Base-by-base conservation (phyloP, 306 rosid genomes). In the Cicer pinnatifidum region DNA sequence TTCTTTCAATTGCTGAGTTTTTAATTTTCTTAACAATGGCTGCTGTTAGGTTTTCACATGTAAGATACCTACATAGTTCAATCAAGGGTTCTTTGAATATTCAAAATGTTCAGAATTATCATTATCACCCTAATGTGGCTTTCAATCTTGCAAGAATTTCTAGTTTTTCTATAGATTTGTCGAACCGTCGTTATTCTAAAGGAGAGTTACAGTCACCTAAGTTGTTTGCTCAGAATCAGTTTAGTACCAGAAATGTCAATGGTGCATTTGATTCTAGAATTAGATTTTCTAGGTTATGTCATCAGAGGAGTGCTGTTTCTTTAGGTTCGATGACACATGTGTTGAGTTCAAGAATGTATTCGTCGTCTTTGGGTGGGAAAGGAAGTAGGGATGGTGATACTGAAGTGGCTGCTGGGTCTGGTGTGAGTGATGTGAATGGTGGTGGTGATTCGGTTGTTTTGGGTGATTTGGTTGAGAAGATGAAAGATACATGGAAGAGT, bases 401-500 rank as follows among this genome's bases (percentile, higher is more conserved):
- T 12, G 86, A 81, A 79, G 85, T 88, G 65, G 47, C 82, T 5
- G 79, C 87, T 23, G 85, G 83, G 57, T 80, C 93, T 75, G 83
- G 86, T 85, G 83, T 58, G 9, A 52, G 83, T 70, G 88, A 69
- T 66, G 61, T 73, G 70, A 88, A 77, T 78, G 57, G 71, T 11
- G 23, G 81, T 61, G 75, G 65, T 52, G 75, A 75, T 69, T 80
- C 85, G 1, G 68, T 72, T 69, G 61, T 54, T 68, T 86, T 45
- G 44, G 79, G 84, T 82, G 90, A 88, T 53, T 88, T 58, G 92
- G 68, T 77, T 48, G 92, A 82, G 71, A 89, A 72, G 81, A 76
- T 83, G 57, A 82, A 80, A 70, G 95, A 86, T 75, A 63, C 73
- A 7, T 90, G 89, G 92, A 88, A 86, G 78, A 76, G 84, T 85